phyloP scores from a whole-genome alignment of 2,329 filamentous ascomycete genomes.

The Fusarium miscanthi region DNA sequence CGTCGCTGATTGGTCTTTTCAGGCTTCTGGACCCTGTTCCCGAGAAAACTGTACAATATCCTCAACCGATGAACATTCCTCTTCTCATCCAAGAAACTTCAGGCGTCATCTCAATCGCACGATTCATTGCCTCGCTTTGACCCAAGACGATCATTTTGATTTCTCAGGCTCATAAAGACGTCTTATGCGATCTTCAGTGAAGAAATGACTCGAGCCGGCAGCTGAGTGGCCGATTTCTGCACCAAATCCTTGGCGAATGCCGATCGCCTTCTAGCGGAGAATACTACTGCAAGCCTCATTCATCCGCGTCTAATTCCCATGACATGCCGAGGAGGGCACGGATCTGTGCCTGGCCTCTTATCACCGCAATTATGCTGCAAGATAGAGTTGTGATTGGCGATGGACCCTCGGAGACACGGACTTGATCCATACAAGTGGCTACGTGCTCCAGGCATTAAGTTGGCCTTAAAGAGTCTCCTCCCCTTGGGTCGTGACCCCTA shows the following conservation, averaged over 20 bases:
- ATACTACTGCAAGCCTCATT: neutral
- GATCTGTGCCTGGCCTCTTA: neutral
- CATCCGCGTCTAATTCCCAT: neutral
- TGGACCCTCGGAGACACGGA: too few relatives aligned
- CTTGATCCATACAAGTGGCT: neutral
- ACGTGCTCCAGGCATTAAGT: neutral
- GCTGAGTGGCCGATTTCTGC: neutral
- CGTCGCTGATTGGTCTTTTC: neutral
- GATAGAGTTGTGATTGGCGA: neutral
- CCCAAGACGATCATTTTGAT: too few relatives aligned
- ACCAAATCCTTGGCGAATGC: neutral
- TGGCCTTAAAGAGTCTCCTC: neutral
- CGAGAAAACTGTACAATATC: neutral
- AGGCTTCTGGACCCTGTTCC: neutral
- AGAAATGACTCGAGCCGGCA: neutral
- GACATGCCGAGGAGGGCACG: neutral
- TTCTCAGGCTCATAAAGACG: neutral
- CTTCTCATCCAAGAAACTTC: neutral
- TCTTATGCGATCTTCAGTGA: neutral
- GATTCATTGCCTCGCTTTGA: neutral
- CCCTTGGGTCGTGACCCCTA: neutral
- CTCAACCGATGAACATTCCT: neutral
- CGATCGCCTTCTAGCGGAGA: neutral
- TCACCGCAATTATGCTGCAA: neutral
- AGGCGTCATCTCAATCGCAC: too few relatives aligned